These are phyloP conservation scores for Nemania sp. DNA, from an alignment of 2,329 filamentous ascomycete species.

Conservation along the genomic window DNA sequence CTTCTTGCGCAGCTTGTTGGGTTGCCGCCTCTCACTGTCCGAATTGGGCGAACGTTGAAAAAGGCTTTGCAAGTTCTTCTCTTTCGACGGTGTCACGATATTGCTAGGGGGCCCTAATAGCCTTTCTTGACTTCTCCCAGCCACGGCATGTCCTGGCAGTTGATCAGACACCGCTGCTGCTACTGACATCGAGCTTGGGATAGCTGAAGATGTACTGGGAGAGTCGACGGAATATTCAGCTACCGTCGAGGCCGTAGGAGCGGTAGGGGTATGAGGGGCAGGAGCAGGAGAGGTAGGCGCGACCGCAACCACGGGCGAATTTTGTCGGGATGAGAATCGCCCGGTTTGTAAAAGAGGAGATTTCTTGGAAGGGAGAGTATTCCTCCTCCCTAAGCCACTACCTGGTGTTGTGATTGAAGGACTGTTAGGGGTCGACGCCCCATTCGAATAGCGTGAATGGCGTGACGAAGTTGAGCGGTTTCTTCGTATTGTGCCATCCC, in stretches of 20 bases:
- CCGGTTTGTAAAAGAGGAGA: constrained; percentile 72
- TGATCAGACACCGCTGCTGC: constrained; percentile 37
- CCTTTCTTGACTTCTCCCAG: constrained; percentile 56
- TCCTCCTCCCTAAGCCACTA: constrained; percentile 68
- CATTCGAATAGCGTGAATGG: constrained; percentile 76
- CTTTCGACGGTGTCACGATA: constrained; percentile 63
- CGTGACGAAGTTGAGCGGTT: constrained; percentile 94
- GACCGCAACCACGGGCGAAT: constrained; percentile 41
- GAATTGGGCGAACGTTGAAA: constrained; percentile 71
- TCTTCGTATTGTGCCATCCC: constrained; percentile 77
- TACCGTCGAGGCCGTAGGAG: constrained; percentile 41
- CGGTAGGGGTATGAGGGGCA: constrained; percentile 49
- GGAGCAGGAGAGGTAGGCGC: constrained; percentile 56
- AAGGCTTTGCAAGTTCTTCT: constrained; percentile 70
- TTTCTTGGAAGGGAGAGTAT: constrained; percentile 90
- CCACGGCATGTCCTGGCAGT: constrained; percentile 38
- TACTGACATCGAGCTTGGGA: constrained; percentile 40
- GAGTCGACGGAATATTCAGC: constrained; percentile 36
- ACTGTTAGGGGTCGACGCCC: constrained; percentile 70
- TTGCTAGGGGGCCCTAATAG: constrained; percentile 48
- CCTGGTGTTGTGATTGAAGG: constrained; percentile 61
- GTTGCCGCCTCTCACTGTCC: constrained; percentile 69
- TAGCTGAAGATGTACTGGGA: constrained; percentile 35
- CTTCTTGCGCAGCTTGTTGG: constrained; percentile 93
- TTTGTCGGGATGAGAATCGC: constrained; percentile 60